A percentile compares a stretch with the other conserved stretches of the same genome.
Conservation (phyloP, 2,329 filamentous ascomycete genomes). For the Stemphylium lycopersici region DNA sequence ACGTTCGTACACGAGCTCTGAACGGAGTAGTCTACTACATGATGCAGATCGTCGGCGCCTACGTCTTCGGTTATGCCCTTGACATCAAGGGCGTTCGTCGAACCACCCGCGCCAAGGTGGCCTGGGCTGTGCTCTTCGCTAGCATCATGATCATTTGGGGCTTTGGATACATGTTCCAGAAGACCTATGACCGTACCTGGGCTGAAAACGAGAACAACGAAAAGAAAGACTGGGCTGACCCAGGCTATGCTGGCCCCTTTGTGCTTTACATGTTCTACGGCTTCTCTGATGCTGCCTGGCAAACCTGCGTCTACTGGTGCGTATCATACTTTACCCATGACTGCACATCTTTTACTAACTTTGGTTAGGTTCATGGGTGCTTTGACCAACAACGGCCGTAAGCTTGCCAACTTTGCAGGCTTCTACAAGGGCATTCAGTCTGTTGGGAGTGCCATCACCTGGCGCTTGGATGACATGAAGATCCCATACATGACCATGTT, state of each 20-base stretch:
- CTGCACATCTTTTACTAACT: not conserved
- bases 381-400: constrained; percentile 89
- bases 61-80: constrained; percentile 73
- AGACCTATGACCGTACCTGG: constrained; percentile 58
- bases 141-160: constrained; percentile 83
- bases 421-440: constrained; percentile 92
- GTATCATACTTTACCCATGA: not conserved
- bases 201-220: constrained; percentile 29
- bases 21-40: constrained; percentile 82
- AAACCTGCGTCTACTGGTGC: constrained; percentile 91
- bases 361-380: constrained; percentile 70
- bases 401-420: constrained; percentile 88
- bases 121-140: constrained; percentile 66
- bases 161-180: constrained; percentile 79
- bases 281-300: constrained; percentile 87
- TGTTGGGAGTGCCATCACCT: constrained; percentile 79
- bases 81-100: constrained; percentile 66
- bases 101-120: constrained; percentile 69
- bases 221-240: constrained; percentile 70
- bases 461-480: constrained; percentile 67
- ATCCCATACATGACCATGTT: constrained; percentile 75
- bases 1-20: constrained; percentile 74
- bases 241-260: constrained; percentile 77
- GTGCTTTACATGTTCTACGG: constrained; percentile 92
- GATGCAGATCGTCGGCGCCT: constrained; percentile 78